phyloP scores from a whole-genome alignment of 768 basidiomycete genomes.

The Serendipita sp. region DNA sequence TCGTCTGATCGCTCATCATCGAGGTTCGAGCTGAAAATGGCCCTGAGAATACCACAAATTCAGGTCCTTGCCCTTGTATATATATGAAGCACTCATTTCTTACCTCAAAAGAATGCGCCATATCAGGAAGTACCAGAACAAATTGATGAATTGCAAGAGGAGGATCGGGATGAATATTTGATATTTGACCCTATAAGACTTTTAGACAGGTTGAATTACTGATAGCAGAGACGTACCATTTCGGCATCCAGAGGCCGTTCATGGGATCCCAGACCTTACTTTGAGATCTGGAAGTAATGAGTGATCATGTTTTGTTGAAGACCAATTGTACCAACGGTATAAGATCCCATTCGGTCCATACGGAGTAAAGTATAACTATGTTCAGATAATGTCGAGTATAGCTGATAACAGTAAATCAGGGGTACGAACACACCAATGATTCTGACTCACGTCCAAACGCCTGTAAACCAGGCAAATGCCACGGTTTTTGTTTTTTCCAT shows the following conservation, averaged over 20 bases:
- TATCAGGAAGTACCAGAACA: constrained; percentile 90
- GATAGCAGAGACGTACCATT: constrained; percentile 28
- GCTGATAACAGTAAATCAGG: constrained; percentile 23
- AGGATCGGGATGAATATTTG: constrained; percentile 64
- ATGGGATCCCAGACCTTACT: constrained; percentile 41
- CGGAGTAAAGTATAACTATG: constrained; percentile 70
- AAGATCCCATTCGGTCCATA: constrained; percentile 61
- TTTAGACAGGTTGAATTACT: not conserved
- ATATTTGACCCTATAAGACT: constrained; percentile 42
- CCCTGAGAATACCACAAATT: constrained; percentile 24
- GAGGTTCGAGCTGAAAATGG: constrained; percentile 29
- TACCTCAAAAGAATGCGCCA: constrained; percentile 59
- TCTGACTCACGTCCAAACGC: constrained; percentile 61
- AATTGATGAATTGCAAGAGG: constrained; percentile 65
- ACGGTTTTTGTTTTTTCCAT: constrained; percentile 45
- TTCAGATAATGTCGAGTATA: constrained; percentile 93
- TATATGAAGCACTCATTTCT: constrained; percentile 15
- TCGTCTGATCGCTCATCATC: constrained; percentile 65
- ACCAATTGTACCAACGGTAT: constrained; percentile 47
- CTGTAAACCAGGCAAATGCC: constrained; percentile 48
- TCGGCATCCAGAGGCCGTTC: constrained; percentile 50
- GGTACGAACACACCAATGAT: not conserved
- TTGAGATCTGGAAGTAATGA: constrained; percentile 28
- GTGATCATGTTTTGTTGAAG: not conserved
- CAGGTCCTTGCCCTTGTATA: not conserved